A percentile compares a stretch with the other conserved stretches of the same genome.
Conservation (phyloP, 179 eudicot species). For the Beta corolliflora region DNA sequence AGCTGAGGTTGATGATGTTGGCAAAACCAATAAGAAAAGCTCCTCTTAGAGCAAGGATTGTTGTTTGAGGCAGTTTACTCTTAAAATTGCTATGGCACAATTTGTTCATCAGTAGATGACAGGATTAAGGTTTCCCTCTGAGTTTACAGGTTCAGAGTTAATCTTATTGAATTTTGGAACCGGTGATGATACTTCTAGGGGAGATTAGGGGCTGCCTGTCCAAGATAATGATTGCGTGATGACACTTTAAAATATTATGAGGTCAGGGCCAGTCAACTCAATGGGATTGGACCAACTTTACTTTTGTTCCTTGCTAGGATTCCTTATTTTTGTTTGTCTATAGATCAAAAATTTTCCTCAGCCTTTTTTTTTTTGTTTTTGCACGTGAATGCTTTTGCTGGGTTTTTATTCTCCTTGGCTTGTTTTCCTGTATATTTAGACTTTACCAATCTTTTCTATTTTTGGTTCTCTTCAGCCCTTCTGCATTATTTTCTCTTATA, state of each 20-base stretch:
- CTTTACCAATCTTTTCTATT: not conserved
- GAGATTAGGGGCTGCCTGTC: not conserved
- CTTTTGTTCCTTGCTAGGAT: not conserved
- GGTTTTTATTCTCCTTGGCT: not conserved
- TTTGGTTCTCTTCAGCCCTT: not conserved
- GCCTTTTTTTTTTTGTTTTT: not conserved
- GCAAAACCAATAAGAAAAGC: no score
- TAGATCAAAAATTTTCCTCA: not conserved
- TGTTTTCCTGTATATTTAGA: not conserved
- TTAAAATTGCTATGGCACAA: not conserved
- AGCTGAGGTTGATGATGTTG: no score
- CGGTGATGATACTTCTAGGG: not conserved
- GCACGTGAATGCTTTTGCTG: not conserved
- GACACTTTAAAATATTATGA: not conserved
- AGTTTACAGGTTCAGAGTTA: not conserved
- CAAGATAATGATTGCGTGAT: not conserved
- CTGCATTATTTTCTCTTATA: not conserved
- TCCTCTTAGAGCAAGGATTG: not conserved
- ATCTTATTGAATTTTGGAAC: not conserved
- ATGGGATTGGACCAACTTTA: not conserved
- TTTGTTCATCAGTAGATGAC: not conserved
- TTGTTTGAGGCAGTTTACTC: not conserved
- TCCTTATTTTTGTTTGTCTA: not conserved
- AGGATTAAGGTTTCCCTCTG: not conserved
- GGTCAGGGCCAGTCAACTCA: not conserved